Base-by-base conservation (phyloP, 306 rosid species). In the Acacia acuminata region DNA sequence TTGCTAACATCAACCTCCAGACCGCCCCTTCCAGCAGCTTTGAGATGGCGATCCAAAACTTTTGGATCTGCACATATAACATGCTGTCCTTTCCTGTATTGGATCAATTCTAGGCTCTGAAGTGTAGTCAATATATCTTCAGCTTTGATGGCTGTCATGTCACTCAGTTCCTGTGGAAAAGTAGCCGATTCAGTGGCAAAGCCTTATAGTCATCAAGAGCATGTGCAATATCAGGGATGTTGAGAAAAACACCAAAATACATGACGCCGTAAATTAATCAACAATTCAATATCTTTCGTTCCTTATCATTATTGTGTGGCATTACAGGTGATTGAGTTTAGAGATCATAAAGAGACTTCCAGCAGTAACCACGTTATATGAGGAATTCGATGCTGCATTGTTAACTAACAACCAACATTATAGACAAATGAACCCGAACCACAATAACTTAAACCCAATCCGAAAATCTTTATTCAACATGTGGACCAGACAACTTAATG, bases 131-230 rank as follows among this genome's bases (percentile, higher is more conserved):
- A 84, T 77, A 96, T 96, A 85, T 96, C 99, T 77, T 96, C 99
- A 1, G 99, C 97, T 85, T 91, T 96, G 75, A 96, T 96, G 66
- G 97, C 99, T 66, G 99, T 96, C 99, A 96, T 94, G 91, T 96
- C 99, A 83, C 99, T 96, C 34, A 96, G 97, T 86, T 96, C 99
- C 99, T 96, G 91, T 68, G 55, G 5, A 45, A 77, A 65, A 63
- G 51, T 8, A 73, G 15, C 42, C 38, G 56, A 70, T 27, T 85
- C 79, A 81, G 63, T 71, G 17, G n/a, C 40, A 45, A 36, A 51
- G 43, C 72, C 20, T 51, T 38, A 10, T 48, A 53, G 65, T 43
- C 45, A 42, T 50, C 55, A 48, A 40, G 55, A 45, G 3, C 50
- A 55, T 10, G 30, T 12, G 30, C 50, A 71, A 14, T 24, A 71